A percentile compares a stretch with the other conserved stretches of the same genome.
phyloP scores from a whole-genome alignment of 495 filamentous ascomycete species.

The Penicillium dipodomyicola region DNA sequence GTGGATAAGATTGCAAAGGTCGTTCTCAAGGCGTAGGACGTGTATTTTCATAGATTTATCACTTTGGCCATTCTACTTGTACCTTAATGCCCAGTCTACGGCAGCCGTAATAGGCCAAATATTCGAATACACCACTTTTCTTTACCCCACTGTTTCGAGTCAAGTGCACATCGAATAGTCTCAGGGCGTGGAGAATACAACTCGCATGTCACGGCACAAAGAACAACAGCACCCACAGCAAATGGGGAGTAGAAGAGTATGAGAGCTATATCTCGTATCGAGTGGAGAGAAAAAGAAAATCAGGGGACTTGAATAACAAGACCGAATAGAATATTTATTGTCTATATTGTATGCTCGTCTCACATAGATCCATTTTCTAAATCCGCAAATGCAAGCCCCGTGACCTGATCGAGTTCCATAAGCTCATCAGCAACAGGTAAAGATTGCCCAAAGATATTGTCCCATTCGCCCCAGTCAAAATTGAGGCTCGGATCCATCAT shows the following conservation, averaged over 20 bases:
- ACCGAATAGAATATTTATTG: neutral
- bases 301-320: too few species aligned
- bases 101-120: too few species aligned
- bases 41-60: too few species aligned
- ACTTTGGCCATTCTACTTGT: too few species aligned
- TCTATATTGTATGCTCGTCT: neutral
- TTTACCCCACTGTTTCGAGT: too few species aligned
- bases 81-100: too few species aligned
- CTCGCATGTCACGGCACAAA: neutral
- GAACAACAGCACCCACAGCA: neutral
- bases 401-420: conserved; percentile 45
- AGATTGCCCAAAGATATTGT: conserved; percentile 49
- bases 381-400: conserved; percentile 26
- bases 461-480: conserved; percentile 53
- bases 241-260: neutral
- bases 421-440: conserved; percentile 48
- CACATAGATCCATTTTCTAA: neutral
- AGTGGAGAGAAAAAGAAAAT: too few species aligned
- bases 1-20: too few species aligned
- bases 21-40: too few species aligned
- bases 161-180: neutral
- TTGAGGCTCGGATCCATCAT: conserved; percentile 46
- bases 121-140: too few species aligned
- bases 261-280: too few species aligned
- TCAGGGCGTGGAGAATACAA: neutral